Conservation (phyloP, 441 rosid species). For the Codiaeum variegatum region DNA sequence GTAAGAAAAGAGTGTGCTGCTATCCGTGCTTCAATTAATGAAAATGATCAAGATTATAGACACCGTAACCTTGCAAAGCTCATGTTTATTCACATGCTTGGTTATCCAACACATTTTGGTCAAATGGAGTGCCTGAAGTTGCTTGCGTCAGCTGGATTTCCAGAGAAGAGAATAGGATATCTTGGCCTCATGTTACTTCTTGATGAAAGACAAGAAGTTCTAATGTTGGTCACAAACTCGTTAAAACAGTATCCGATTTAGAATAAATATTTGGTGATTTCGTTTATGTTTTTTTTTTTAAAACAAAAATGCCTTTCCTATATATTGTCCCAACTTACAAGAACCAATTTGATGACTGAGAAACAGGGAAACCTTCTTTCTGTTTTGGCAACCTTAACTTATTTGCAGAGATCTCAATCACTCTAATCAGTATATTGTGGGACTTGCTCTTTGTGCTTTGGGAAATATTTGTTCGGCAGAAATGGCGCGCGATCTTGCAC, state of each 20-base stretch:
- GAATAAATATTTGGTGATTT: not conserved
- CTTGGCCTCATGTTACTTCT: conserved; percentile 98
- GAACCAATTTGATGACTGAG: not conserved
- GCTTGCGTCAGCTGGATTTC: conserved; percentile 90
- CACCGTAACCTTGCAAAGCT: conserved; percentile 79
- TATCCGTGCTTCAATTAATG: conserved; percentile 83
- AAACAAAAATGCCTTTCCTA: conserved; percentile 36
- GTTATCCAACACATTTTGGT: conserved; percentile 98
- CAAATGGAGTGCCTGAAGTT: conserved; percentile 99
- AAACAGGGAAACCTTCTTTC: conserved; percentile 6
- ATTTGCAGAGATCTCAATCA: conserved; percentile 91
- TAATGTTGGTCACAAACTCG: conserved; percentile 98
- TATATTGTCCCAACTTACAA: conserved; percentile 37
- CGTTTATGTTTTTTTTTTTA: not conserved
- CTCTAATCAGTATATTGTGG: conserved; percentile 92
- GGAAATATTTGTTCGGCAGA: conserved; percentile 99
- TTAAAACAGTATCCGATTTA: conserved; percentile 89
- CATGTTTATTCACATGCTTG: conserved; percentile 99
- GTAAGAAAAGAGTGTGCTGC: conserved; percentile 97
- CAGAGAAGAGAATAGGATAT: conserved; percentile 98
- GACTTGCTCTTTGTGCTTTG: conserved; percentile 97
- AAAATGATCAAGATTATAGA: conserved; percentile 82
- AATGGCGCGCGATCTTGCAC: conserved; percentile 99
- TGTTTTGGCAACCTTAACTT: conserved; percentile 55
- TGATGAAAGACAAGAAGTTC: conserved; percentile 98